A percentile compares a stretch with the other conserved stretches of the same genome.
These are phyloP conservation scores for Oryza nivara DNA, from an alignment of 176 grass and related monocot genomes.

Conservation along the genomic window DNA sequence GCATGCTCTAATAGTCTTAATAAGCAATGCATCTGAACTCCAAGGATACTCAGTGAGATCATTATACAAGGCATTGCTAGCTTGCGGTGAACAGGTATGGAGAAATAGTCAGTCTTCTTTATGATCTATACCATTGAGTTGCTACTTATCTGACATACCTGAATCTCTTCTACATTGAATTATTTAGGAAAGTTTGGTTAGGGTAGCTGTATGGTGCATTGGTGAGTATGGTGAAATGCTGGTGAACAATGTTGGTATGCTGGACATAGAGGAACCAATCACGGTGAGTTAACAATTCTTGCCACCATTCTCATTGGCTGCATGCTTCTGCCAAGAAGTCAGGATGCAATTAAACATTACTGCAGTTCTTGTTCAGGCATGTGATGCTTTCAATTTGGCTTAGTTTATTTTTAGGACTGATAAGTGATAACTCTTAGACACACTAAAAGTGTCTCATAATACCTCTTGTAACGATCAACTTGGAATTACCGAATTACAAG, in stretches of 20 bases:
- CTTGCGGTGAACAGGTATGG: conserved; percentile 74
- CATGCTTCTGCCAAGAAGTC: background rate
- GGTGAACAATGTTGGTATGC: conserved; percentile 79
- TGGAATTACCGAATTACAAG: background rate
- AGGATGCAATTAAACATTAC: conserved; percentile 8
- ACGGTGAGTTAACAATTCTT: conserved; percentile 62
- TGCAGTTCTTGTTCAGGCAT: background rate
- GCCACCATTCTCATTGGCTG: conserved; percentile 19
- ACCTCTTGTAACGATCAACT: background rate
- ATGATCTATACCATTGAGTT: conserved; percentile 30
- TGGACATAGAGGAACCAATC: conserved; percentile 82
- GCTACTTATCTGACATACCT: conserved; percentile 30
- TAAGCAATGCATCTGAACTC: conserved; percentile 93
- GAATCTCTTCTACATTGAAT: conserved; percentile 37
- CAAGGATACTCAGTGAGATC: conserved; percentile 98
- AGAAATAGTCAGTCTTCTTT: conserved; percentile 39
- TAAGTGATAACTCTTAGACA: background rate
- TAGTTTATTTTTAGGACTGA: conserved; percentile 25
- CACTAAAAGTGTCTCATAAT: conserved; percentile 11
- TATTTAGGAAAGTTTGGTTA: conserved; percentile 92
- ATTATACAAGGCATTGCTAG: conserved; percentile 77
- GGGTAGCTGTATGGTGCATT: conserved; percentile 96
- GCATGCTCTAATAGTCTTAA: conserved; percentile 87
- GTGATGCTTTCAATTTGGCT: conserved; percentile 4
- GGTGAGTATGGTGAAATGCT: conserved; percentile 99